Base-by-base conservation (phyloP, 495 filamentous ascomycete genomes). In the Aspergillus hancockii region DNA sequence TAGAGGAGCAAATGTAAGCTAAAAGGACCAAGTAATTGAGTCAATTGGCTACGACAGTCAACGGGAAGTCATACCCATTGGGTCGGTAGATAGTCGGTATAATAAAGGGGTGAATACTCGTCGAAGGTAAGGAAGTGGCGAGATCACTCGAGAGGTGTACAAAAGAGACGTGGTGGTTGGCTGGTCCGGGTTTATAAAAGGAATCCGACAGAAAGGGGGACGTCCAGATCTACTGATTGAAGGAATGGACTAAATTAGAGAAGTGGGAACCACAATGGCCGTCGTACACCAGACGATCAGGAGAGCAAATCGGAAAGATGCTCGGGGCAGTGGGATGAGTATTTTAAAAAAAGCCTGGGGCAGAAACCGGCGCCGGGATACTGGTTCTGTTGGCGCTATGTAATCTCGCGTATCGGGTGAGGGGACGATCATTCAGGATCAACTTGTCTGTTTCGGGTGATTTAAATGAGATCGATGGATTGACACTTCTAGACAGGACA, bases 241-340 rank as follows among this genome's bases (percentile, higher is more conserved):
- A 49, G 54, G 28, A 54, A 60, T 8, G 38, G 34, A n/a, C 34
- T 61, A 55, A 49, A 56, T 49, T 56, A 45, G 41, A 47, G 28
- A 23, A 32, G 58, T 63, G 58, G 60, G 52, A 54, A 60, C 54
- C n/a, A 21, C 60, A 60, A 51, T 31, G 41, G 49, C 1, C 49
- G 25, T 41, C 53, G 28, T 32, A 28, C 9, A 43, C 25, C 36
- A 36, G 49, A 53, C 9, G 38, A 55, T 54, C 47, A 54, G 62
- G 51, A 55, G 34, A 55, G 34, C 40, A 32, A 32, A 54, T 3
- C 43, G 18, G 32, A 53, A 54, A 14, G 9, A 9, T 36, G 34
- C 8, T 12, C 13, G 36, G 54, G 52, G 56, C 47, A 59, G 67
- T 68, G 71, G 68, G 58, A 71, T 68, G 67, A 71, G 69, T 40